Base-by-base conservation (phyloP, 768 basidiomycete species). In the Scleroderma bovista region DNA sequence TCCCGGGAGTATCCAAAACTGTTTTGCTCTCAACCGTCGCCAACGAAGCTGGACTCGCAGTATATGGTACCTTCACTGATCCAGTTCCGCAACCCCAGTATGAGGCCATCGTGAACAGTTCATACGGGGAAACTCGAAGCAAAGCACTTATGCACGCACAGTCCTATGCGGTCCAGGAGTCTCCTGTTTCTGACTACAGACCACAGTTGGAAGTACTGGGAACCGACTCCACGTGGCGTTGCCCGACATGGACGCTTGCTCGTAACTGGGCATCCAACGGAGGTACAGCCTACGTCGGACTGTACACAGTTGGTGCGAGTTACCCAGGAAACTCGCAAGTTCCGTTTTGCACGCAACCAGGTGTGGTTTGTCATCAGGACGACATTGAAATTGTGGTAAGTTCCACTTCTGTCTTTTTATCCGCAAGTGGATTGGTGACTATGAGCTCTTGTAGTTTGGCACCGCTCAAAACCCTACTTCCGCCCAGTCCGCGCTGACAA, bases 361-460 rank as follows among this genome's bases (percentile, higher is more conserved):
- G 81, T 32, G 65, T 69, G 29, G 82, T 88, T 34, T 90, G 88
- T 66, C 88, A 89, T 63, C 77, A 89, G 62, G 88, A 90, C 62
- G 89, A 92, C 59, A 90, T 91, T 51, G 69, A 83, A 70, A 82
- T 87, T 61, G 77, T 90, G 52, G 84, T 84, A 68, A 51, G 83
- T 76, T 19, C 38, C 23, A 22, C 32, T 23, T 13, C 10, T 20
- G 33, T 5, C 37, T 48, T 26, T 47, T 22, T 43, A 6, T 44
- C 38, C 26, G 29, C 17, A 37, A 47, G 44, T 48, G 51, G 44
- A 47, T 19, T n/a, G 13, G 22, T 43, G 41, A 43, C 24, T n/a
- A 17, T 47, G 37, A 22, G 57, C 57, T 50, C 33, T 32, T 7
- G 26, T 54, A 68, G 62, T 72, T 75, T 48, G 85, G 84, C 47